A percentile compares a stretch with the other conserved stretches of the same genome.
These are phyloP conservation scores for Lagenaria siceraria DNA, from an alignment of 306 rosid species.

Conservation along the genomic window DNA sequence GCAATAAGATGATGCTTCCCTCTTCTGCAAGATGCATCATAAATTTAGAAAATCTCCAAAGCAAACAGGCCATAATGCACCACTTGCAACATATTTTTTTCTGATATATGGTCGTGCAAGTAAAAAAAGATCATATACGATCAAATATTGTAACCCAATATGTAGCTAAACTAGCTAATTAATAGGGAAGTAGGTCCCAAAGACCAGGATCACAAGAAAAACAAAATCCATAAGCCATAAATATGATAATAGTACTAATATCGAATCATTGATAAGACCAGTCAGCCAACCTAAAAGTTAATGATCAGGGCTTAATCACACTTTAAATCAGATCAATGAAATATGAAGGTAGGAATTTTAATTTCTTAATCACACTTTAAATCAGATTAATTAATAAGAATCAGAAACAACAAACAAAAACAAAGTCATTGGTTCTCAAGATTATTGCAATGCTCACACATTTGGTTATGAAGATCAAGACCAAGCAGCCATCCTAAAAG, in stretches of 20 bases:
- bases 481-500: neutral
- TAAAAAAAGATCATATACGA: neutral
- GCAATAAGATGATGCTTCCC: constrained; percentile 9
- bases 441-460: neutral
- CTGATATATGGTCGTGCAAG: neutral
- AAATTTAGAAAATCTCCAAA: neutral
- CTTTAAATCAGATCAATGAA: neutral
- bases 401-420: neutral
- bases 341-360: neutral
- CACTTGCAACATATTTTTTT: neutral
- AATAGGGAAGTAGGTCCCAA: neutral
- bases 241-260: neutral
- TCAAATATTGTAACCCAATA: neutral
- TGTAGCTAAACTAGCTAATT: neutral
- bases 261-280: too few species aligned
- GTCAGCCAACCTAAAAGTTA: too few species aligned
- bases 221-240: neutral
- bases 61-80: neutral
- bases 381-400: neutral
- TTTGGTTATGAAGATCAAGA: neutral
- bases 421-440: neutral
- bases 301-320: too few species aligned
- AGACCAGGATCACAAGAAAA: neutral
- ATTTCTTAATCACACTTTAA: neutral
- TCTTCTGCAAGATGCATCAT: constrained; percentile 18